phyloP scores from a whole-genome alignment of 176 grass and related monocot genomes.

The Themeda triandra region DNA sequence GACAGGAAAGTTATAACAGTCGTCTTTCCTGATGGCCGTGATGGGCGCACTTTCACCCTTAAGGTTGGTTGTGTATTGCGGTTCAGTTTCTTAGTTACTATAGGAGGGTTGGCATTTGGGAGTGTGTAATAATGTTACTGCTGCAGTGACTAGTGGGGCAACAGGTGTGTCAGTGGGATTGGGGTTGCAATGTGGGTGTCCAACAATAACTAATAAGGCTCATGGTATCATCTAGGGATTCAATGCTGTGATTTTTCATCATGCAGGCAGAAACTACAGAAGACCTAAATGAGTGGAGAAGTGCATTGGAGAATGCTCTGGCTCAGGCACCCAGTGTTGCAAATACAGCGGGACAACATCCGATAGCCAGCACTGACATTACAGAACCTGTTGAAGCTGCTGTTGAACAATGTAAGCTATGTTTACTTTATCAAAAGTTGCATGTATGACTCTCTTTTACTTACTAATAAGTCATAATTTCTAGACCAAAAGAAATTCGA shows the following conservation, averaged over 20 bases:
- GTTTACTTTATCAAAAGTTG: slow-evolving; percentile 10
- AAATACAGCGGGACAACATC: slow-evolving; percentile 55
- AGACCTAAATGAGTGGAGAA: slow-evolving; percentile 88
- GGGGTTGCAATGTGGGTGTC: background rate
- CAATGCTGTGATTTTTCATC: slow-evolving; percentile 23
- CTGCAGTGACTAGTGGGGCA: slow-evolving; percentile 16
- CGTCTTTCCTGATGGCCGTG: slow-evolving; percentile 77
- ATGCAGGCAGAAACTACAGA: slow-evolving; percentile 87
- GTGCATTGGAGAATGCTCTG: slow-evolving; percentile 84
- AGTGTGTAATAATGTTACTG: background rate
- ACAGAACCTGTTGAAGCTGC: slow-evolving; percentile 47
- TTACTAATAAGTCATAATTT: background rate
- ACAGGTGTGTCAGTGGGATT: background rate
- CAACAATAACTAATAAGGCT: slow-evolving; percentile 10
- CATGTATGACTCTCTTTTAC: background rate
- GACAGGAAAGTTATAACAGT: slow-evolving; percentile 85
- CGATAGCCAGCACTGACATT: slow-evolving; percentile 49
- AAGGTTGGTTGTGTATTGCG: slow-evolving; percentile 48
- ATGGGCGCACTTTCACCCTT: slow-evolving; percentile 75
- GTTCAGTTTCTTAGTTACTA: slow-evolving; percentile 13
- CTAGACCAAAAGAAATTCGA: background rate
- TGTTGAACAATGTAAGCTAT: slow-evolving; percentile 58
- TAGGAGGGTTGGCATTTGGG: slow-evolving; percentile 1
- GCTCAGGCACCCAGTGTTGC: slow-evolving; percentile 63
- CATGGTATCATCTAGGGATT: slow-evolving; percentile 5